phyloP scores from a whole-genome alignment of 306 rosid species.

The Pterocarpus santalinus region DNA sequence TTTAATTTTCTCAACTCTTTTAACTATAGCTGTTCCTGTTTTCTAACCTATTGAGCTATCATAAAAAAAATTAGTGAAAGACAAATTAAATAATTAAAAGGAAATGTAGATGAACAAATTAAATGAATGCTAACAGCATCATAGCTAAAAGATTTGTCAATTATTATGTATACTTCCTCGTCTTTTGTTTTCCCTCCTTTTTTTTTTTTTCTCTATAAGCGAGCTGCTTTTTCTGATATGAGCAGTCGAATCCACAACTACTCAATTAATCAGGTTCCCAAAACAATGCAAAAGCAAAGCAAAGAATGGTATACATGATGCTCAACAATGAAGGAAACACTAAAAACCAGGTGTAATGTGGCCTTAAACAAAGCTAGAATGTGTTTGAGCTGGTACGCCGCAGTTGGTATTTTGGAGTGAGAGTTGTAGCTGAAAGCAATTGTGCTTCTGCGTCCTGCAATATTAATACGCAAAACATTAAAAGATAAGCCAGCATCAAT shows the following conservation, averaged over 20 bases:
- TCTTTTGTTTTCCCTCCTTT: neutral
- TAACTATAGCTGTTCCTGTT: too few species aligned
- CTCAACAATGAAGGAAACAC: neutral
- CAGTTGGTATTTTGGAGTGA: constrained; percentile 47
- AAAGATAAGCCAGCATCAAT: neutral
- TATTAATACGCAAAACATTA: neutral
- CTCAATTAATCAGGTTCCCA: neutral
- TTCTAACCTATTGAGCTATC: too few species aligned
- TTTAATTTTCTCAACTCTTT: too few species aligned
- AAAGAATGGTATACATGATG: neutral
- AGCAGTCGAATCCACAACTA: too few species aligned
- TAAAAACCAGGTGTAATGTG: neutral
- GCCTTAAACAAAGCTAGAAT: constrained; percentile 32
- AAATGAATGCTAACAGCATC: neutral
- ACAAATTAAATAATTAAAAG: too few species aligned
- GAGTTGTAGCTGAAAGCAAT: constrained; percentile 35
- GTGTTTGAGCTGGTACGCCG: constrained; percentile 48
- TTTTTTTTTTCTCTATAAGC: neutral
- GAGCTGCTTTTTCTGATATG: neutral
- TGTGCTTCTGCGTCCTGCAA: constrained; percentile 57
- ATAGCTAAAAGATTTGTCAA: neutral
- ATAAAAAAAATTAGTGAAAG: too few species aligned
- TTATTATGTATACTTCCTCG: neutral
- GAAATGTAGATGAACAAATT: neutral
- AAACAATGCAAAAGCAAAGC: neutral